These are phyloP conservation scores for Phytophthora pluvialis DNA, from an alignment of 352 stramenopile genomes.

Conservation along the genomic window DNA sequence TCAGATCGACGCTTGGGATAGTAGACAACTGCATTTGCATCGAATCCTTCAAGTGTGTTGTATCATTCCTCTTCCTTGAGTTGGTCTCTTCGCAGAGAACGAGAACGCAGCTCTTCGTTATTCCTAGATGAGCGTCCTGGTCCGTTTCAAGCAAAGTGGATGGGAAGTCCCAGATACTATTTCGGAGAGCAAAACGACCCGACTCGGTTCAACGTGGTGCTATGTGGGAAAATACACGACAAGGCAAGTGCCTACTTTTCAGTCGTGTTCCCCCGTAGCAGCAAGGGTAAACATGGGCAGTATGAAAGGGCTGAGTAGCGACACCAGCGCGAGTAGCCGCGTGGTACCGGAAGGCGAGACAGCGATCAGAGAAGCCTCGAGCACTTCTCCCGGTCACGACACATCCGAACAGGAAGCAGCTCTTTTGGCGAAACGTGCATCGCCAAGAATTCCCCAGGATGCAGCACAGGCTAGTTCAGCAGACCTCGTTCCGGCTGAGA, in stretches of 20 bases:
- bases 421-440: slow-evolving; percentile 20
- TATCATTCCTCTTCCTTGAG: background rate
- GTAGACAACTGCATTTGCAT: slow-evolving; percentile 14
- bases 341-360: slow-evolving; percentile 28
- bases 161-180: slow-evolving; percentile 8
- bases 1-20: slow-evolving; percentile 1
- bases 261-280: slow-evolving; percentile 13
- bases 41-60: background rate
- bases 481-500: background rate
- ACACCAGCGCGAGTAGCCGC: slow-evolving; percentile 22
- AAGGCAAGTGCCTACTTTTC: slow-evolving; percentile 21
- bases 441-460: slow-evolving; percentile 18
- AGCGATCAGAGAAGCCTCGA: slow-evolving; percentile 14
- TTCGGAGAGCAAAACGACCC: slow-evolving; percentile 33
- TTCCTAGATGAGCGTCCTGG: too few relatives aligned
- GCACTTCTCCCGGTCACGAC: background rate
- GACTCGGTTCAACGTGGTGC: slow-evolving; percentile 14
- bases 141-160: slow-evolving; percentile 21
- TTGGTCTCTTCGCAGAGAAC: background rate
- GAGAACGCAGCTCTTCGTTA: too few relatives aligned
- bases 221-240: slow-evolving; percentile 18
- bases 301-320: slow-evolving; percentile 31
- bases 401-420: slow-evolving; percentile 7
- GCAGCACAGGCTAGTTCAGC: background rate
- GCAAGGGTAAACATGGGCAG: slow-evolving; percentile 17